Conservation (phyloP, 257 asterid genomes). For the Solanum appendiculatum region DNA sequence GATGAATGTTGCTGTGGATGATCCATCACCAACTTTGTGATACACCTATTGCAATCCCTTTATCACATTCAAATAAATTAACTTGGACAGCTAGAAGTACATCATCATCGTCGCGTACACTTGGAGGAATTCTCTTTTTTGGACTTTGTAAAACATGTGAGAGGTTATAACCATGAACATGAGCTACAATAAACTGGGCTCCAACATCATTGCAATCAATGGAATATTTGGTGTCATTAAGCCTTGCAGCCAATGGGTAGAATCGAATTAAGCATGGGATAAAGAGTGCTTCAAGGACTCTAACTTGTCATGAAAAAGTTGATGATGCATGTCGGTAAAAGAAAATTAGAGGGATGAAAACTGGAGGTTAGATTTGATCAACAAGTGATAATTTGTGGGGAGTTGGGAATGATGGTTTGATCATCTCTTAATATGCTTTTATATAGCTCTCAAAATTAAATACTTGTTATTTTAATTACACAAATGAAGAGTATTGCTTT, state of each 20-base stretch:
- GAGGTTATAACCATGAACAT: neutral
- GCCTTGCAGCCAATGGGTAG: slow-evolving; percentile 33
- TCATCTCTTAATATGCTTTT: neutral
- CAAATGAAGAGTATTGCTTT: neutral
- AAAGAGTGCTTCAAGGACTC: slow-evolving; percentile 21
- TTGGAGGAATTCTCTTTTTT: neutral
- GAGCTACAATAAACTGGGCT: slow-evolving; percentile 18
- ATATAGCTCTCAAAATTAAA: neutral
- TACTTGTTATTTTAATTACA: neutral
- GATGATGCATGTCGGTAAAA: slow-evolving; percentile 17
- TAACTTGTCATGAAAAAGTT: neutral
- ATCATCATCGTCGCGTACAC: neutral
- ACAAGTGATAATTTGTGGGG: slow-evolving; percentile 28
- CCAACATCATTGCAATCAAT: slow-evolving; percentile 38
- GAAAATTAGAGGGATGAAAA: slow-evolving; percentile 20
- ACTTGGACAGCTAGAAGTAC: slow-evolving; percentile 18
- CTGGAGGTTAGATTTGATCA: slow-evolving; percentile 26
- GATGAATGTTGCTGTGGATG: slow-evolving; percentile 21
- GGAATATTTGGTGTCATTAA: neutral
- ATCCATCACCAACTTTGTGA: slow-evolving; percentile 27
- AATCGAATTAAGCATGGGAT: slow-evolving; percentile 12
- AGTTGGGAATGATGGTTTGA: slow-evolving; percentile 38
- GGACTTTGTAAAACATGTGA: neutral
- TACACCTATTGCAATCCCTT: slow-evolving; percentile 22
- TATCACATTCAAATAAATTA: slow-evolving; percentile 19